Conservation (phyloP, 441 rosid genomes). For the Populus hybrid region DNA sequence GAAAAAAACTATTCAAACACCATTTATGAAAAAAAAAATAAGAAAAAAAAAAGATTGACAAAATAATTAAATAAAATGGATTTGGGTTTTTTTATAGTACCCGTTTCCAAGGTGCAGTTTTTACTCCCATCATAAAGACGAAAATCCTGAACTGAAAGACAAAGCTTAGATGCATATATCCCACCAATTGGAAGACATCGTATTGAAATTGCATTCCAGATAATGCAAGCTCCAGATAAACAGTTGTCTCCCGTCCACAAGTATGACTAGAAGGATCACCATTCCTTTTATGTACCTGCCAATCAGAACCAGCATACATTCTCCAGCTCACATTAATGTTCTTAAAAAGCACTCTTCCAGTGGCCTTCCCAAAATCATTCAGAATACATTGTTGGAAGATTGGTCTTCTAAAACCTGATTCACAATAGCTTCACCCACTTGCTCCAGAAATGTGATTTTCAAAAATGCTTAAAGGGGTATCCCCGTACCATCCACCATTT, state of each 20-base stretch:
- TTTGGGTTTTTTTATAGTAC: slow-evolving; percentile 38
- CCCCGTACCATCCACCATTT: slow-evolving; percentile 81
- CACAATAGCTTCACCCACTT: slow-evolving; percentile 42
- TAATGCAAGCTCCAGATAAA: slow-evolving; percentile 67
- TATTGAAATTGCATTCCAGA: slow-evolving; percentile 64
- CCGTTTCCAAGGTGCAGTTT: slow-evolving; percentile 81
- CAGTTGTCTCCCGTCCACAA: slow-evolving; percentile 54
- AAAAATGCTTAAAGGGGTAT: slow-evolving; percentile 47
- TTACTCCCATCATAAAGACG: slow-evolving; percentile 69
- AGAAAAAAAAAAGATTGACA: background rate
- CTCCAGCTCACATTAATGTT: slow-evolving; percentile 75
- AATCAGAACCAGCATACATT: slow-evolving; percentile 84
- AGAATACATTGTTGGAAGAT: slow-evolving; percentile 31
- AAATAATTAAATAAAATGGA: slow-evolving; percentile 4
- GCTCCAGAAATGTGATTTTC: slow-evolving; percentile 86
- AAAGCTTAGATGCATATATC: slow-evolving; percentile 61
- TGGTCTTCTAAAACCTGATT: slow-evolving; percentile 48
- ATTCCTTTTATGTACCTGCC: slow-evolving; percentile 45
- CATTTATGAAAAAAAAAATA: slow-evolving; percentile 3
- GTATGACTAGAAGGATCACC: slow-evolving; percentile 26
- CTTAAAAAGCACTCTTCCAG: slow-evolving; percentile 57
- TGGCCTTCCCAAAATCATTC: slow-evolving; percentile 43
- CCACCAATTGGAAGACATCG: slow-evolving; percentile 60
- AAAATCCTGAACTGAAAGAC: slow-evolving; percentile 70
- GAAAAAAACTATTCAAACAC: slow-evolving; percentile 20